These are phyloP conservation scores for Aspergillus versicolor DNA, from an alignment of 2,329 filamentous ascomycete genomes.

Conservation along the genomic window DNA sequence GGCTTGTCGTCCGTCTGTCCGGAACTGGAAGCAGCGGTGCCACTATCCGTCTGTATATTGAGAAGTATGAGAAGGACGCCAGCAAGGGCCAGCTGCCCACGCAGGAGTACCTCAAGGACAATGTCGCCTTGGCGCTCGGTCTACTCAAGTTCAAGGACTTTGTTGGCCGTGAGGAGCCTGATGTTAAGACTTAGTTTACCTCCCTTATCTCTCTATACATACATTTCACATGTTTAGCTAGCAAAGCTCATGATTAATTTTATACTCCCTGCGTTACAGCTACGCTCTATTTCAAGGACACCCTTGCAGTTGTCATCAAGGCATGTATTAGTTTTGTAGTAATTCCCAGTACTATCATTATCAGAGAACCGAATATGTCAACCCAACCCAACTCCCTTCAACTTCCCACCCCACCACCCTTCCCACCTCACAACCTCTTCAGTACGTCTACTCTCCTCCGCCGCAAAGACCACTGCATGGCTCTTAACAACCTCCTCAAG, in stretches of 20 bases:
- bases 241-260: neutral
- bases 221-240: neutral
- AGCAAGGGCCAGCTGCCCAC: conserved; percentile 77
- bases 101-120: conserved; percentile 89
- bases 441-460: conserved; percentile 75
- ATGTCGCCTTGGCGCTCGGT: conserved; percentile 79
- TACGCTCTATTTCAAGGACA: too few species aligned
- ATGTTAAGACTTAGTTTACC: conserved; percentile 81
- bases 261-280: too few species aligned
- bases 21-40: conserved; percentile 94
- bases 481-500: conserved; percentile 85
- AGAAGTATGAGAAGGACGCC: conserved; percentile 85
- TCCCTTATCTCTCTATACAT: neutral
- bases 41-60: conserved; percentile 94
- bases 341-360: too few species aligned
- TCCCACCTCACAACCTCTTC: conserved; percentile 72
- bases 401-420: conserved; percentile 68
- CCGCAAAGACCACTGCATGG: conserved; percentile 91
- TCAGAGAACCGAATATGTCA: neutral
- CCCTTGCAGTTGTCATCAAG: too few species aligned
- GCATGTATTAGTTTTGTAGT: too few species aligned
- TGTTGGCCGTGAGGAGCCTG: conserved; percentile 86
- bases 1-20: conserved; percentile 91
- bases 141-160: conserved; percentile 92
- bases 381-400: conserved; percentile 26